Conservation (phyloP, 2,329 filamentous ascomycete species). For the Leptodontidium sp. region DNA sequence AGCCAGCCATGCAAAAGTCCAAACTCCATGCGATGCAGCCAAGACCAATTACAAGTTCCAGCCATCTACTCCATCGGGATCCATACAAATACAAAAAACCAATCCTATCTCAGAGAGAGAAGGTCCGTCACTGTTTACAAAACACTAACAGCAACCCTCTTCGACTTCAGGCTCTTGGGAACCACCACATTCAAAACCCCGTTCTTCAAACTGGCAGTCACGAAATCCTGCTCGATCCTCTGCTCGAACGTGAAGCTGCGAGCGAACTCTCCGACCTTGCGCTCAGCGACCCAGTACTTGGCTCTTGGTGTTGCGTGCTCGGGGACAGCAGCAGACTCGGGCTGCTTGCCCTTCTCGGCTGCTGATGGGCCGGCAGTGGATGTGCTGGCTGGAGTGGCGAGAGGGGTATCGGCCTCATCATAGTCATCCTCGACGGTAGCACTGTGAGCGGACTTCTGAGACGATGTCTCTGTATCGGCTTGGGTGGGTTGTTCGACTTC, state of each 20-base stretch:
- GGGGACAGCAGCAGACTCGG: slow-evolving; percentile 47
- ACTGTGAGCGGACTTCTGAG: slow-evolving; percentile 40
- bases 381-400: slow-evolving; percentile 33
- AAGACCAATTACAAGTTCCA: slow-evolving; percentile 5
- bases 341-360: slow-evolving; percentile 45
- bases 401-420: slow-evolving; percentile 39
- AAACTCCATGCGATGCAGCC: slow-evolving; percentile 22
- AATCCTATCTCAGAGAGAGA: background rate
- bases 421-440: slow-evolving; percentile 42
- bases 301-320: slow-evolving; percentile 53
- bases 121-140: slow-evolving; percentile 9
- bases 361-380: slow-evolving; percentile 45
- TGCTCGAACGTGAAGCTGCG: slow-evolving; percentile 73
- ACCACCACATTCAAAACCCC: slow-evolving; percentile 69
- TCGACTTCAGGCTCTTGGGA: slow-evolving; percentile 69
- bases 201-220: slow-evolving; percentile 68
- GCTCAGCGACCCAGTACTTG: slow-evolving; percentile 76
- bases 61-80: background rate
- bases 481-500: slow-evolving; percentile 57
- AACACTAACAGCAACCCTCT: slow-evolving; percentile 59
- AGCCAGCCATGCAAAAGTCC: background rate
- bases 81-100: slow-evolving; percentile 4
- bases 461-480: slow-evolving; percentile 42
- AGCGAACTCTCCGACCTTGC: slow-evolving; percentile 70
- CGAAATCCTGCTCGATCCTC: slow-evolving; percentile 67